phyloP scores from a whole-genome alignment of 495 filamentous ascomycete genomes.

The Aspergillus haitiensis region DNA sequence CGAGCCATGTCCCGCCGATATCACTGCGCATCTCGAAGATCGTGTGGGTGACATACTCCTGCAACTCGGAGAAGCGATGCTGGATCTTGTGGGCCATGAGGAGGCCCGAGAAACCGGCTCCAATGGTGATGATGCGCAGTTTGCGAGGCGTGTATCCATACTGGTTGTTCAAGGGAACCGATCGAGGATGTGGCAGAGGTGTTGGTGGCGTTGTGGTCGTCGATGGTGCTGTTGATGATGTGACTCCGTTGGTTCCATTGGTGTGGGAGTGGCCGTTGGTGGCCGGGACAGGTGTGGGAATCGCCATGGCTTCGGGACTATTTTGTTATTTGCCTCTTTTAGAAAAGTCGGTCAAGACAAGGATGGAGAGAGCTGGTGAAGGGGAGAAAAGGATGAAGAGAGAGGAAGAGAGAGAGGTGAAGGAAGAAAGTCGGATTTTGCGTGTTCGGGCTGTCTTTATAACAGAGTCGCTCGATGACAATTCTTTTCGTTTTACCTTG shows the following conservation, averaged over 20 bases:
- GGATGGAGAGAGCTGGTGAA: not conserved
- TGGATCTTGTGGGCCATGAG: constrained; percentile 42
- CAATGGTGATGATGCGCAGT: constrained; percentile 45
- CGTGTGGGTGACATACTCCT: constrained; percentile 46
- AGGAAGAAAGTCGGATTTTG: not conserved
- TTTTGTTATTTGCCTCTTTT: not conserved
- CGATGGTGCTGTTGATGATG: not conserved
- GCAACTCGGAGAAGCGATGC: constrained; percentile 35
- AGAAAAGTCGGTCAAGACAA: not conserved
- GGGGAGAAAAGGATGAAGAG: not conserved
- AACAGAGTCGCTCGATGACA: constrained; percentile 1
- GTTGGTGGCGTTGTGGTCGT: not conserved
- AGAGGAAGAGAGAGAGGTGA: not conserved
- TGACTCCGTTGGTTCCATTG: not conserved
- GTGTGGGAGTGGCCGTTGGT: not conserved
- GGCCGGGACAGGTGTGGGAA: constrained; percentile 1
- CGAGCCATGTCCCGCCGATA: constrained; percentile 52
- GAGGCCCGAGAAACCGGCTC: constrained; percentile 54
- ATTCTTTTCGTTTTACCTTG: not conserved
- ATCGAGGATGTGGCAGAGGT: constrained; percentile 4
- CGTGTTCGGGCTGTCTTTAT: not conserved
- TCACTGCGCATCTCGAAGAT: constrained; percentile 51
- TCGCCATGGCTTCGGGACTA: constrained; percentile 1
- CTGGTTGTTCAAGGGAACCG: constrained; percentile 9
- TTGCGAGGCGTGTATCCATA: constrained; percentile 28